Conservation (phyloP, 257 asterid genomes). For the Paraleonurus japonicus region DNA sequence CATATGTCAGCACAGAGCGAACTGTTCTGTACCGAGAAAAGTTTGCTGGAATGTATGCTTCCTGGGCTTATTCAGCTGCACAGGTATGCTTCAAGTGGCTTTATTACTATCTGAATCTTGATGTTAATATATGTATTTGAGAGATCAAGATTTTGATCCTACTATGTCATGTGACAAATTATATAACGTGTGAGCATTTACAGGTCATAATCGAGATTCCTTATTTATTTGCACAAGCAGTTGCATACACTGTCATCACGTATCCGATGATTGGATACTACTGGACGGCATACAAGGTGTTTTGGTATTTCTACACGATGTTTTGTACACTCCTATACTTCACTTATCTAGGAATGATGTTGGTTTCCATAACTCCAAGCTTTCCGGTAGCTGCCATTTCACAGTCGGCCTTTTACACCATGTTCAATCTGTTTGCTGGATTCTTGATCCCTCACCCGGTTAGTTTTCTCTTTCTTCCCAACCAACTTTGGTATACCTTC, state of each 20-base stretch:
- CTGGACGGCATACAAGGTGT: constrained; percentile 44
- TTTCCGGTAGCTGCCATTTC: constrained; percentile 49
- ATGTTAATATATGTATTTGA: background rate
- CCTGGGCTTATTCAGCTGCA: constrained; percentile 60
- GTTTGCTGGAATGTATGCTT: constrained; percentile 62
- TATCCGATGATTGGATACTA: constrained; percentile 63
- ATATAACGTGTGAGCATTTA: background rate
- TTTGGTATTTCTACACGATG: constrained; percentile 47
- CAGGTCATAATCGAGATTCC: constrained; percentile 60
- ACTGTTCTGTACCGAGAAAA: constrained; percentile 52
- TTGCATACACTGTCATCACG: constrained; percentile 43
- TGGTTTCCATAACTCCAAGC: constrained; percentile 56
- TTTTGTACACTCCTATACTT: constrained; percentile 49
- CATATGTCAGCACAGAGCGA: constrained; percentile 46
- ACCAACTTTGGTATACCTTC: background rate
- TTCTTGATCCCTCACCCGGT: constrained; percentile 56
- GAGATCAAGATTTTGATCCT: no score
- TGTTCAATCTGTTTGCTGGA: constrained; percentile 56
- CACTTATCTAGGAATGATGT: constrained; percentile 57
- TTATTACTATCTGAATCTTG: background rate
- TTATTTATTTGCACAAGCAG: constrained; percentile 42
- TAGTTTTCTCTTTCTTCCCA: constrained; percentile 7
- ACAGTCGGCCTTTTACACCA: constrained; percentile 49
- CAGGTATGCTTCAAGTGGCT: constrained; percentile 35
- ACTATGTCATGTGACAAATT: background rate